phyloP scores from a whole-genome alignment of 2,329 filamentous ascomycete species.

The Aquanectria penicillioides region DNA sequence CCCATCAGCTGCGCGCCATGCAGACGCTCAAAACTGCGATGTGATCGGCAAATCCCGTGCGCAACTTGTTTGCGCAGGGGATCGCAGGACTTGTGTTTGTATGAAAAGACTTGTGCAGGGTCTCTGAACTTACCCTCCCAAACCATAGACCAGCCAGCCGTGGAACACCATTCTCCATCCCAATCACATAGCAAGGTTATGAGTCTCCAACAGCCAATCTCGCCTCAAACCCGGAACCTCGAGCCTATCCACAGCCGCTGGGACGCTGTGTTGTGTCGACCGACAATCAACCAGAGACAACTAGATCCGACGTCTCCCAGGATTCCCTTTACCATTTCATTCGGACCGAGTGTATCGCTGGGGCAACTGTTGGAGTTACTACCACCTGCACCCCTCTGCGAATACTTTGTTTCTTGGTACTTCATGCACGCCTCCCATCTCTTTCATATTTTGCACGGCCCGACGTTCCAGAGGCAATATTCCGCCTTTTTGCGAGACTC shows the following conservation, averaged over 20 bases:
- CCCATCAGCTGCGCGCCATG: neutral
- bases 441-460: constrained; percentile 28
- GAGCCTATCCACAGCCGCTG: no score
- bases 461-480: constrained; percentile 28
- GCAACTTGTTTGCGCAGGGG: neutral
- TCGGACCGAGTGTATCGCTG: neutral
- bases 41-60: neutral
- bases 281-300: neutral
- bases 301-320: neutral
- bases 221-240: no score
- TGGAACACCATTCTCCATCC: no score
- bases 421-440: constrained; percentile 17
- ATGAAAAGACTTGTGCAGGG: no score
- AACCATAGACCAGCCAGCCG: no score
- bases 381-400: neutral
- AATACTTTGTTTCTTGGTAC: neutral
- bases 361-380: neutral
- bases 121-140: no score
- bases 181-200: no score
- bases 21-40: neutral
- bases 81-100: neutral
- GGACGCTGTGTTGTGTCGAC: no score
- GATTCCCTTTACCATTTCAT: neutral
- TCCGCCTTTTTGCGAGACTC: constrained; percentile 11
- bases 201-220: no score